Evolutionary conservation across 371 early-diverging fungal species (phyloP), one percentile per base, ranked within the genome.

Genomic region (Mortierella sp.): DNA sequence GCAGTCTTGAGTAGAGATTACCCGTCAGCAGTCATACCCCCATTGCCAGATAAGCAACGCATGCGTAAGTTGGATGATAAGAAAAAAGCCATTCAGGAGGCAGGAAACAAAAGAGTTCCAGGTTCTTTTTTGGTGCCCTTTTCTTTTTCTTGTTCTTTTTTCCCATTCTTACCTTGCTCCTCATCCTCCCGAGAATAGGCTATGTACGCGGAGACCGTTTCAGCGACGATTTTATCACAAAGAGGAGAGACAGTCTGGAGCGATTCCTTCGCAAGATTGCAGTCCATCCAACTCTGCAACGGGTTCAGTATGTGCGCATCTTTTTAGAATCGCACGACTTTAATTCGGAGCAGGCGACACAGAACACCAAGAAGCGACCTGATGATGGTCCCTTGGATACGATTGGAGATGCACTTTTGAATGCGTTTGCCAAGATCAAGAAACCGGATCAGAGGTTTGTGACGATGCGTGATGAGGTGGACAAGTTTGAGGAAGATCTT

Each of bases 141-240:
- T 23, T 58, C 23, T 28, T 37, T 1, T 61, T 28, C 57, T 61
- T 61, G 46, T 23, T 68, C 44, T 51, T 15, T 46, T 25, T 28
- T 25, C n/a, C 25, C 45, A 60, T 45, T 16, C 21, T 43, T 57
- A 29, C 23, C 23, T 21, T 25, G 37, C 29, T 11, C n/a, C 18
- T 16, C 18, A 48, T 21, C 15, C 30, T 37, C 16, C 43, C 53
- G 6, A 16, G 6, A 45, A 43, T 88, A 93, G 95, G 95, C 75
- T 98, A 96, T 72, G 71, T 98, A n/a, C 96, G 96, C 48, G 97
- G 98, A 21, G 95, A 97, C 80, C 85, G 98, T 52, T 98, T 98
- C 82, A 89, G 92, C 75, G 83, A 88, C 15, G 92, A 93, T 47
- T 98, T 98, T 87, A 89, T 97, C 18, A 94, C 94, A 64, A 90